Evolutionary conservation across 2,329 filamentous ascomycete species (phyloP), one percentile per base, ranked within the genome.

Genomic region (Aspergillus pseudonomiae): DNA sequence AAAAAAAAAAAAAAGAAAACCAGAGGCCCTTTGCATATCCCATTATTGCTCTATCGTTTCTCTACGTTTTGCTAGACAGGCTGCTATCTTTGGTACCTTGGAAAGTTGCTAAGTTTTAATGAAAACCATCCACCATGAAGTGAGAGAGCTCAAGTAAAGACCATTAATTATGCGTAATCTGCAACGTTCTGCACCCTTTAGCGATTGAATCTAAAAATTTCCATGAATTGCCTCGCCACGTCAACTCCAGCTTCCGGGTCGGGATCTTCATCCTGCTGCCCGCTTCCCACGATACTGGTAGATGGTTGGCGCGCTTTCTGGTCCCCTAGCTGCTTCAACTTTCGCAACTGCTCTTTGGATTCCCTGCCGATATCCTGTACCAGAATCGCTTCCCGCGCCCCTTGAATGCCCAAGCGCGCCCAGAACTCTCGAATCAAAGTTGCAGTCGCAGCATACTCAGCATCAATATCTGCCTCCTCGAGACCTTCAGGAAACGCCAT

Each of bases 221-320:
- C 79, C 77, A 81, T 80, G 65, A 79, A 81, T 67, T 81, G 79
- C 64, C 78, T 78, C 26, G 78, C 78, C 63, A 80, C 66, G 74
- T 81, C 79, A 36, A 73, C 72, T 1, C 77, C 78, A 32, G 74
- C 73, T 61, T 76, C 67, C n/a, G 73, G 68, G 70, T 78, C 73
- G 19, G 71, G 68, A 54, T 76, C 75, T 55, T 73, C 71, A 14
- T 75, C 74, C 56, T 67, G 67, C 32, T 63, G 57, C 61, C 60
- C 67, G 52, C 60, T 32, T 28, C 34, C 65, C 28, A 61, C 65
- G 50, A 50, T 6, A 48, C 24, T 48, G 24, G 24, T 63, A 58
- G 41, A 65, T 30, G 16, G 45, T 43, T 32, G 59, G 21, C 54
- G 48, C 34, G 41, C 50, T 53, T 39, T 57, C 41, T 68, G 63